Evolutionary conservation across 805 yeast species (phyloP).

Genomic region (Myxozyma neotropica): DNA sequence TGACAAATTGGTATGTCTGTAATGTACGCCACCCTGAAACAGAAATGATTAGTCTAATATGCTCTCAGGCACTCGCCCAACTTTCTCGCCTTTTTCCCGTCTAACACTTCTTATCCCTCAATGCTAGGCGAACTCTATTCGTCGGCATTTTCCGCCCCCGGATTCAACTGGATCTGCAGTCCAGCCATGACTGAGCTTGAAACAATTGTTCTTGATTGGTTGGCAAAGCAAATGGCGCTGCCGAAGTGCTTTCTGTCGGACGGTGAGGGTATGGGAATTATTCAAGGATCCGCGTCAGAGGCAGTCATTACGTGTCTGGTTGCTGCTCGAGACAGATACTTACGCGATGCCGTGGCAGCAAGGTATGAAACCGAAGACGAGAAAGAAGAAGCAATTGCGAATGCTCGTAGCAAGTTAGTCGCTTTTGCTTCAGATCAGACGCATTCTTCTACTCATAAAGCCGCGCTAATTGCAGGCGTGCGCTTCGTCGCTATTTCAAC

Average conservation of each 20-base stretch:
- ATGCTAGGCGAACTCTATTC: constrained; percentile 37
- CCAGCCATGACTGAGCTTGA: constrained; percentile 38
- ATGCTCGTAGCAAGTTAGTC: constrained; percentile 35
- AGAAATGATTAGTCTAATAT: background rate
- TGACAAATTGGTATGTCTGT: constrained; percentile 36
- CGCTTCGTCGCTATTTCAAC: constrained; percentile 29
- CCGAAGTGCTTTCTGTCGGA: constrained; percentile 31
- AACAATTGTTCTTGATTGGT: constrained; percentile 38
- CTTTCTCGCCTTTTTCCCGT: constrained; percentile 36
- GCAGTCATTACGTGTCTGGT: constrained; percentile 35
- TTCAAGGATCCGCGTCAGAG: constrained; percentile 37
- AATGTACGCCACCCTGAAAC: background rate
- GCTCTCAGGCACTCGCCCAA: constrained; percentile 34
- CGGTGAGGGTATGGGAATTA: constrained; percentile 37
- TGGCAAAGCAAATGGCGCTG: constrained; percentile 33
- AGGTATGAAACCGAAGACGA: constrained; percentile 25
- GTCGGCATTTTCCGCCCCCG: constrained; percentile 37
- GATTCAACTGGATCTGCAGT: constrained; percentile 37
- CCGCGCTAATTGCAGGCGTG: constrained; percentile 37
- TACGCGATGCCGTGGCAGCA: constrained; percentile 31
- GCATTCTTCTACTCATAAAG: constrained; percentile 37
- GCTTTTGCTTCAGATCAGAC: constrained; percentile 36
- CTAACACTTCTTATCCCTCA: constrained; percentile 34
- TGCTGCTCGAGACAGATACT: constrained; percentile 36
- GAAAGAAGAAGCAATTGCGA: constrained; percentile 27